Percentiles rank a stretch among this genome's conserved stretches.
phyloP scores from a whole-genome alignment of 176 grass and related monocot species.

The Ensete ventricosum region DNA sequence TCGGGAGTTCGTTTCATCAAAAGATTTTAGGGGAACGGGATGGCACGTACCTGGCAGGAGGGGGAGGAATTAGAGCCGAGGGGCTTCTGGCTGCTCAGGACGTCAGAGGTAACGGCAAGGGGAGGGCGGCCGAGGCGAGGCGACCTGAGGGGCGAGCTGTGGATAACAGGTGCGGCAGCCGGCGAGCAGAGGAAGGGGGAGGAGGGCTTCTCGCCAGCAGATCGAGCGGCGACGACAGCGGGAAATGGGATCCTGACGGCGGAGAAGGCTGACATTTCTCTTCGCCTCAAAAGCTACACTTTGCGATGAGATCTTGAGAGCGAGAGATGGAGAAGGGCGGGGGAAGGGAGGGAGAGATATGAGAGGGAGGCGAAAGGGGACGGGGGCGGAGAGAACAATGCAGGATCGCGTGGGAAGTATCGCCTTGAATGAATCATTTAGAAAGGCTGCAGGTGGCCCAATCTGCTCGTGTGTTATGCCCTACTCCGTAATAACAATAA shows the following conservation, averaged over 20 bases:
- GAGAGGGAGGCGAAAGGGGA: constrained; percentile 25
- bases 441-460: no score
- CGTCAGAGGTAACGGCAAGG: constrained; percentile 51
- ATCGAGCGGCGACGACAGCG: constrained; percentile 16
- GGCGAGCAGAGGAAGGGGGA: constrained; percentile 1
- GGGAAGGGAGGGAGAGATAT: background rate
- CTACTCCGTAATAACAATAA: no score
- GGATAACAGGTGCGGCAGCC: background rate
- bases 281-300: background rate
- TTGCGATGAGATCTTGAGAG: background rate
- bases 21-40: no score
- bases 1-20: no score
- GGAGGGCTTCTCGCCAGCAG: constrained; percentile 5
- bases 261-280: constrained; percentile 58
- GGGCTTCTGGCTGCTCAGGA: constrained; percentile 32
- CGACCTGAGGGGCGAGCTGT: background rate
- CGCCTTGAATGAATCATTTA: no score
- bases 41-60: constrained; percentile 22
- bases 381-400: background rate
- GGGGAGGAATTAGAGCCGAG: constrained; percentile 29
- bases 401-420: background rate
- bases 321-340: background rate
- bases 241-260: constrained; percentile 59
- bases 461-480: no score
- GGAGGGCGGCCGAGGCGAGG: constrained; percentile 1